These are phyloP conservation scores for Vicia sativa DNA, from an alignment of 306 rosid genomes.

Conservation along the genomic window DNA sequence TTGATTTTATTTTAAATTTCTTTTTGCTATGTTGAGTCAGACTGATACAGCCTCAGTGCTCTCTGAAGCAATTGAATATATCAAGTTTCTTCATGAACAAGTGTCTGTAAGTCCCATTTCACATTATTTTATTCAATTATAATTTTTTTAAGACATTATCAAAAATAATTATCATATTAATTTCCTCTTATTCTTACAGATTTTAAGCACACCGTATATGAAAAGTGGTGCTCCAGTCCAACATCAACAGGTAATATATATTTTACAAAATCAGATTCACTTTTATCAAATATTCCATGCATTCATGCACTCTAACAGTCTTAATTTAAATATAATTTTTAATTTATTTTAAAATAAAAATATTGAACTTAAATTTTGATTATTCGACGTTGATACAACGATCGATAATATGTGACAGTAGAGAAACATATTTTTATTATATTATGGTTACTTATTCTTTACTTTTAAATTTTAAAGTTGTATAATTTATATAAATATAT, in stretches of 20 bases:
- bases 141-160: background rate
- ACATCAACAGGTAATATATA: constrained; percentile 65
- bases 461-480: too few species aligned
- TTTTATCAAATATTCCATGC: too few species aligned
- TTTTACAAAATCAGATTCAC: too few species aligned
- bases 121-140: background rate
- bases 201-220: constrained; percentile 89
- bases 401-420: too few species aligned
- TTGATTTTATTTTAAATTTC: constrained; percentile 32
- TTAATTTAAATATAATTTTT: too few species aligned
- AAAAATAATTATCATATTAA: background rate
- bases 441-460: too few species aligned
- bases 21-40: constrained; percentile 54
- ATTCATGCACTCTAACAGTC: too few species aligned
- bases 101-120: constrained; percentile 71
- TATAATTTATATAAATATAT: too few species aligned
- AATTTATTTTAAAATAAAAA: too few species aligned
- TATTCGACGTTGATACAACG: too few species aligned
- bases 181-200: constrained; percentile 35
- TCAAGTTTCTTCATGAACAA: constrained; percentile 93
- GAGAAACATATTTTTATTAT: too few species aligned
- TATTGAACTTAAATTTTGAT: too few species aligned
- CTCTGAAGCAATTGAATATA: constrained; percentile 96
- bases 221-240: constrained; percentile 85
- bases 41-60: constrained; percentile 99